Conservation (phyloP, 495 filamentous ascomycete genomes). For the Trichoderma orchidacearum region DNA sequence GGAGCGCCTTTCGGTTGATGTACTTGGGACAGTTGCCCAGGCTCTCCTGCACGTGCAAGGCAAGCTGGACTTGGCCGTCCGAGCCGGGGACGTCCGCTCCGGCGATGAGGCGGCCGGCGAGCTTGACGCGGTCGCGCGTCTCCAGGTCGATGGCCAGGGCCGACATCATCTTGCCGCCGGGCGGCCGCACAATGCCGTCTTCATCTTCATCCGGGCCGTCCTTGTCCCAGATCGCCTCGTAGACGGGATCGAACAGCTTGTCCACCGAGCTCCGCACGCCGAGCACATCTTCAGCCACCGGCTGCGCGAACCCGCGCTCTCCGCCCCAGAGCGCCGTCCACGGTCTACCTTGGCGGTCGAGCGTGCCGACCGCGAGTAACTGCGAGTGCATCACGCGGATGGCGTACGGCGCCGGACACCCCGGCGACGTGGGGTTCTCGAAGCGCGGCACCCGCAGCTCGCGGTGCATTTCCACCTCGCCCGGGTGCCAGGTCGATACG, state of each 20-base stretch:
- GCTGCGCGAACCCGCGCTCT: conserved; percentile 47
- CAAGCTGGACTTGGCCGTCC: conserved; percentile 46
- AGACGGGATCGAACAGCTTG: conserved; percentile 48
- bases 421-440: conserved; percentile 48
- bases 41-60: conserved; percentile 51
- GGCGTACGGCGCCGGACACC: conserved; percentile 37
- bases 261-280: conserved; percentile 47
- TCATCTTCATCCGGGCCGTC: conserved; percentile 11
- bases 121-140: conserved; percentile 50
- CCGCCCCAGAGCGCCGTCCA: conserved; percentile 70
- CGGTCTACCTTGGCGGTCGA: conserved; percentile 48
- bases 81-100: conserved; percentile 29
- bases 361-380: conserved; percentile 53
- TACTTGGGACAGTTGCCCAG: conserved; percentile 80
- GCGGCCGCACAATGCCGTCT: conserved; percentile 16
- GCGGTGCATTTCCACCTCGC: conserved; percentile 9
- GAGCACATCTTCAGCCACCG: conserved; percentile 42
- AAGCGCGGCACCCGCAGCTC: conserved; percentile 18
- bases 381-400: conserved; percentile 42
- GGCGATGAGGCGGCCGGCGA: conserved; percentile 48
- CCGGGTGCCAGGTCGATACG: background rate
- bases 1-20: conserved; percentile 55
- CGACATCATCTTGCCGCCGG: conserved; percentile 32
- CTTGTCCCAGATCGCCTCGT: conserved; percentile 30
- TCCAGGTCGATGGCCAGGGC: conserved; percentile 56